Evolutionary conservation across 495 filamentous ascomycete species (phyloP).

Genomic region (Saxophila tyrrhenica): DNA sequence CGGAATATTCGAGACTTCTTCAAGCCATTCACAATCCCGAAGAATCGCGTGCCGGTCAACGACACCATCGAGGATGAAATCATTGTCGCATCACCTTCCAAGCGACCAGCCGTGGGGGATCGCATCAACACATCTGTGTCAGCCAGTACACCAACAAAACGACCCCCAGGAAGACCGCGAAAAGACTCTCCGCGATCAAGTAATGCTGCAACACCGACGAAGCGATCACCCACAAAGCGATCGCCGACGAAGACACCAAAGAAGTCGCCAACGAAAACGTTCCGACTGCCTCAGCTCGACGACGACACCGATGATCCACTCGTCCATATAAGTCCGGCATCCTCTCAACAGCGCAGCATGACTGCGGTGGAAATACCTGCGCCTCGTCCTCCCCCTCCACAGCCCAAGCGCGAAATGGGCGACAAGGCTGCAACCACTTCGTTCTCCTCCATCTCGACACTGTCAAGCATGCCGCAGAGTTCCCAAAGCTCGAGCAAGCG

Average conservation of each 20-base stretch:
- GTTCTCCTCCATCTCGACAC: conserved; percentile 10
- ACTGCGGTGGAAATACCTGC: not conserved
- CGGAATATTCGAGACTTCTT: conserved; percentile 3
- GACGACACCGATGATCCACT: not conserved
- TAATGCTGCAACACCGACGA: conserved; percentile 1
- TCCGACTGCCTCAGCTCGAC: not conserved
- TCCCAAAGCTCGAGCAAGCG: conserved; percentile 16
- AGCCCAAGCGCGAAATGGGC: not conserved
- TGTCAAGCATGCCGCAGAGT: conserved; percentile 13
- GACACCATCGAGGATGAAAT: not conserved
- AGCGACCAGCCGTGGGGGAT: not conserved
- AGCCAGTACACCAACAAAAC: not conserved
- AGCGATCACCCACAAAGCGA: not conserved
- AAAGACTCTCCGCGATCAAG: not conserved
- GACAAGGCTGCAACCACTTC: not conserved
- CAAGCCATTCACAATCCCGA: conserved; percentile 5
- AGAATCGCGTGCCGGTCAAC: conserved; percentile 1
- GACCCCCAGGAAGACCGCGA: not conserved
- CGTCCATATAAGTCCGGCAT: not conserved
- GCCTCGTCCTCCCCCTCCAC: not conserved
- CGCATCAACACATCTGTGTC: not conserved
- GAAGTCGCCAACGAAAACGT: not conserved
- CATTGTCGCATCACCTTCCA: not conserved
- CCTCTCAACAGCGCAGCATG: not conserved
- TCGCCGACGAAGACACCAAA: not conserved